Conservation (phyloP, 2,329 filamentous ascomycete species). For the Aspergillus calidoustus region DNA sequence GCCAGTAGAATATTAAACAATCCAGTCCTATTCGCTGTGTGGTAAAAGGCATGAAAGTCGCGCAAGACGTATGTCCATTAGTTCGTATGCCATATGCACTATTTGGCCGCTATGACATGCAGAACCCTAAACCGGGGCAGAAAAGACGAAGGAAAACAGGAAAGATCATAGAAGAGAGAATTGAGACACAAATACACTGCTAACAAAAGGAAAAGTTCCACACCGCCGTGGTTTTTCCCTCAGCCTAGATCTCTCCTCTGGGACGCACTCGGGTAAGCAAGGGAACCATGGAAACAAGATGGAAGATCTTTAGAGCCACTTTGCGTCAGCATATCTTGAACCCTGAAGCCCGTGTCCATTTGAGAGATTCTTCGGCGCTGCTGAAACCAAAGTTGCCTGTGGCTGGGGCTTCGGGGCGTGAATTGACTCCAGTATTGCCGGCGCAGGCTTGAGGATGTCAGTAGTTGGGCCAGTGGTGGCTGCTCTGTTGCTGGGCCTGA, state of each 20-base stretch:
- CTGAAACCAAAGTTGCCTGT: neutral
- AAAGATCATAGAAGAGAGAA: neutral
- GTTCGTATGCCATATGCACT: neutral
- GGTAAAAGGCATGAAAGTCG: too few species aligned
- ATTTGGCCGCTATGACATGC: neutral
- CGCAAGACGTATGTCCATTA: too few species aligned
- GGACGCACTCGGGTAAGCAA: neutral
- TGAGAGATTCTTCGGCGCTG: neutral
- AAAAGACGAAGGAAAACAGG: neutral
- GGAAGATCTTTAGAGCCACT: neutral
- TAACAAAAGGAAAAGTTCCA: neutral
- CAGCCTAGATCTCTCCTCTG: neutral
- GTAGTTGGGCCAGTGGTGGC: neutral
- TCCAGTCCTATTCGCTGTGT: neutral
- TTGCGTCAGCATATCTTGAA: conserved; percentile 18
- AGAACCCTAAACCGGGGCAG: neutral
- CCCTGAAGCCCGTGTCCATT: conserved; percentile 13
- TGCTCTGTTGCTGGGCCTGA: neutral
- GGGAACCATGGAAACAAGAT: neutral
- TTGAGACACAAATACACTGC: neutral
- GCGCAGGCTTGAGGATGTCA: neutral
- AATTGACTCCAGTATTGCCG: conserved; percentile 21
- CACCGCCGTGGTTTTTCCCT: neutral
- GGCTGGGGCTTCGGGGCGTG: conserved; percentile 20
- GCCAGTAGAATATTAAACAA: neutral